Conservation (phyloP, 176 grass and related monocot genomes). For the Panicum miliaceum region DNA sequence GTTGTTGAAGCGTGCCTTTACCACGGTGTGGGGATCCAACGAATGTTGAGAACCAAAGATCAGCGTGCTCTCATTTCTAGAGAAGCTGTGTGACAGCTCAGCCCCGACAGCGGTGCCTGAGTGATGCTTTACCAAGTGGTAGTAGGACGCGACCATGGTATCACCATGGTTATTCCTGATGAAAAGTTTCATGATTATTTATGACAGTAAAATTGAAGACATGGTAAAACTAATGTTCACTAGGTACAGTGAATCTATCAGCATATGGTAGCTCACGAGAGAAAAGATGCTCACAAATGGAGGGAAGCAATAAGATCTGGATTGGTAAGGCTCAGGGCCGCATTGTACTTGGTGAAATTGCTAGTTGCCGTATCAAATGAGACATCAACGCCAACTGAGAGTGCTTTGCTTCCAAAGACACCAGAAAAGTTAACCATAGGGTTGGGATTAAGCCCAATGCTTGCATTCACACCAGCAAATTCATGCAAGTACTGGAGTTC, state of each 20-base stretch:
- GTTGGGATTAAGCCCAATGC: constrained; percentile 67
- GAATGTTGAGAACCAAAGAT: constrained; percentile 73
- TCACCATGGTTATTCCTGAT: constrained; percentile 80
- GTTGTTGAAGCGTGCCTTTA: constrained; percentile 86
- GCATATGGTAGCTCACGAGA: neutral
- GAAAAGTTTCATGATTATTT: constrained; percentile 37
- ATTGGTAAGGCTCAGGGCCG: constrained; percentile 65
- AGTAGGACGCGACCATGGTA: constrained; percentile 71
- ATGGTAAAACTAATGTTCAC: constrained; percentile 11
- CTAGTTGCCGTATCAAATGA: constrained; percentile 71
- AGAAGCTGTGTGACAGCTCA: constrained; percentile 70
- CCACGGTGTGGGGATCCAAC: constrained; percentile 54
- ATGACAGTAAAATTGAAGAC: neutral
- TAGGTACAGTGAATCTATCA: neutral
- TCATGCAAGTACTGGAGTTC: constrained; percentile 79
- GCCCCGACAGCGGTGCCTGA: constrained; percentile 67
- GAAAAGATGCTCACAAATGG: constrained; percentile 64
- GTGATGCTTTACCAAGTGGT: constrained; percentile 64
- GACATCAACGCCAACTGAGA: constrained; percentile 75
- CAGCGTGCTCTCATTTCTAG: constrained; percentile 67
- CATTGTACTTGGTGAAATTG: constrained; percentile 82
- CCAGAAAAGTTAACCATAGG: constrained; percentile 78
- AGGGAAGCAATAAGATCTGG: constrained; percentile 69
- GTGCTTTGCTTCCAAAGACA: constrained; percentile 67
- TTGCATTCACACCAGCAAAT: constrained; percentile 65